phyloP scores from a whole-genome alignment of 2,329 filamentous ascomycete genomes.

The Remersonia thermophila region DNA sequence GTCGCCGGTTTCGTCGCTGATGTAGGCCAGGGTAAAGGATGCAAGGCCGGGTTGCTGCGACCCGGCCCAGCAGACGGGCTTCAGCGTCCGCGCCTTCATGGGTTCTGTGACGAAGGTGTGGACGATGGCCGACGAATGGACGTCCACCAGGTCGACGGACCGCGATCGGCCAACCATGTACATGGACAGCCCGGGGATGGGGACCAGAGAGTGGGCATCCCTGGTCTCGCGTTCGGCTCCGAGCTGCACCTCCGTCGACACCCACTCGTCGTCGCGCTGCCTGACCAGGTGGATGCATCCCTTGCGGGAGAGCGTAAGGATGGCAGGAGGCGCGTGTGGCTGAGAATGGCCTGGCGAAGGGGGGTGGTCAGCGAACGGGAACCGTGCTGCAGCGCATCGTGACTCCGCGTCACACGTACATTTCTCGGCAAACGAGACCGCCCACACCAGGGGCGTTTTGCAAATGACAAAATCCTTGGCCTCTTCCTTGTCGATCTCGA shows the following conservation, averaged over 20 bases:
- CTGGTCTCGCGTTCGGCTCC: conserved; percentile 23
- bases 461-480: conserved; percentile 36
- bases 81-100: conserved; percentile 47
- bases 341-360: conserved; percentile 11
- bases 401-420: conserved; percentile 23
- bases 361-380: conserved; percentile 3
- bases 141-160: conserved; percentile 49
- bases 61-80: conserved; percentile 43
- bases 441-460: conserved; percentile 39
- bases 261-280: conserved; percentile 34
- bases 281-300: conserved; percentile 38
- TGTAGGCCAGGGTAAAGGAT: conserved; percentile 54
- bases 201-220: conserved; percentile 45
- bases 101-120: conserved; percentile 48
- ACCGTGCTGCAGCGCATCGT: no score
- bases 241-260: conserved; percentile 33
- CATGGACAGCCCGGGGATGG: conserved; percentile 43
- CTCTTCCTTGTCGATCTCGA: conserved; percentile 35
- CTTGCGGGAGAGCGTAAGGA: conserved; percentile 37
- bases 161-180: conserved; percentile 48
- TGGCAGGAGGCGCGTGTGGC: conserved; percentile 18
- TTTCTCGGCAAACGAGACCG: conserved; percentile 33
- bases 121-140: conserved; percentile 42
- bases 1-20: conserved; percentile 44
- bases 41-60: conserved; percentile 38